Evolutionary conservation across 306 rosid species (phyloP).

Genomic region (Prunus persica): DNA sequence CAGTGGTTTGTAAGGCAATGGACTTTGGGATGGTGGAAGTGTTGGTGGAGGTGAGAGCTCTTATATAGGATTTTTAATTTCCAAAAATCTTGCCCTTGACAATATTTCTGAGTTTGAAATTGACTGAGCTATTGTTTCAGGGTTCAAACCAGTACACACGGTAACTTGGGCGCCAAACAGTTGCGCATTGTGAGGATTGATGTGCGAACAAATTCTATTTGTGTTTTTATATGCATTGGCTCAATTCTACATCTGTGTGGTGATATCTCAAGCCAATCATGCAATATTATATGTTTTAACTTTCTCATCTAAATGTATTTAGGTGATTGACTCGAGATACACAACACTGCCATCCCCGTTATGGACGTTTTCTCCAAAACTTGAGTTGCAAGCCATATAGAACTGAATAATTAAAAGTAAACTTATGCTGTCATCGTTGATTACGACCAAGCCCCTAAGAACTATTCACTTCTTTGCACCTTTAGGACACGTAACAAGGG

Average conservation of each 20-base stretch:
- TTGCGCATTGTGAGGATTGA: background rate
- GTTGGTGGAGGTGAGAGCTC: background rate
- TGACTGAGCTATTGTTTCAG: slow-evolving; percentile 39
- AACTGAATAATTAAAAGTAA: background rate
- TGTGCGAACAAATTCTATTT: background rate
- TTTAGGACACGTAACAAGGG: no score
- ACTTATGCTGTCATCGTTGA: background rate
- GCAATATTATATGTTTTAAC: no score
- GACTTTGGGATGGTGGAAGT: background rate
- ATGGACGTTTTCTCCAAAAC: no score
- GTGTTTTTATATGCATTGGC: no score
- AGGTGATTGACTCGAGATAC: no score
- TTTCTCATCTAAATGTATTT: no score
- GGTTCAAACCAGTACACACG: slow-evolving; percentile 21
- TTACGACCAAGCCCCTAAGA: slow-evolving; percentile 17
- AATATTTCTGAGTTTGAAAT: background rate
- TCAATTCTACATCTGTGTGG: no score
- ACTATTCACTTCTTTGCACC: no score
- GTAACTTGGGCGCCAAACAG: slow-evolving; percentile 13
- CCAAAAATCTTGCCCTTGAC: background rate
- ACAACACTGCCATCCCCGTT: no score
- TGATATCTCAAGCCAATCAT: no score
- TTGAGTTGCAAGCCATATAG: background rate
- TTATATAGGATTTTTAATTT: background rate
- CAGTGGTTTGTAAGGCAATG: background rate